phyloP scores from a whole-genome alignment of 805 yeast species.

The Yamadazyma takamatsuzukensis region DNA sequence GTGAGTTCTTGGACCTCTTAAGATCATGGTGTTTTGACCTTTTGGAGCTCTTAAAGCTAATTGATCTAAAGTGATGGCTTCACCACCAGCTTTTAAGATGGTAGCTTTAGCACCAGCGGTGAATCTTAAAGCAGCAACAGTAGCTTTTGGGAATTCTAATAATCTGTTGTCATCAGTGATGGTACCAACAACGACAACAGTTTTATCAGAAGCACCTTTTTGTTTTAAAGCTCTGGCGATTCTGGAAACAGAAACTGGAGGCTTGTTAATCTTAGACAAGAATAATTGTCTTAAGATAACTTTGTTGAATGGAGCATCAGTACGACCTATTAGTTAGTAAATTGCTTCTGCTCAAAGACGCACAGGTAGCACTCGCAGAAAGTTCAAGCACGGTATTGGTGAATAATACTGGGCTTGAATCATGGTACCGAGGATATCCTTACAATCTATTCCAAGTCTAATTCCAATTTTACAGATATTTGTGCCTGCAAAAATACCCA shows the following conservation, averaged over 20 bases:
- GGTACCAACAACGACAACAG: slow-evolving; percentile 97
- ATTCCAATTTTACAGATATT: too few relatives aligned
- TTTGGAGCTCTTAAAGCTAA: slow-evolving; percentile 99
- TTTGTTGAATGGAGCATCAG: slow-evolving; percentile 99
- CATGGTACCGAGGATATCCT: too few relatives aligned
- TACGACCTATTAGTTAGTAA: slow-evolving; percentile 69
- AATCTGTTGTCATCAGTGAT: slow-evolving; percentile 97
- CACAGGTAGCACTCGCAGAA: slow-evolving; percentile 37
- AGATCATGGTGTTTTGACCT: slow-evolving; percentile 96
- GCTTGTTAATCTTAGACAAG: slow-evolving; percentile 98
- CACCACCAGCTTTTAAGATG: slow-evolving; percentile 98
- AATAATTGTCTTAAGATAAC: slow-evolving; percentile 89
- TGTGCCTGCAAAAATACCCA: too few relatives aligned
- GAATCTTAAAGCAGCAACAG: slow-evolving; percentile 99
- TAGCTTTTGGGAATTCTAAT: slow-evolving; percentile 90
- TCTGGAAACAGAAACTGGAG: slow-evolving; percentile 96
- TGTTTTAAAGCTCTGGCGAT: slow-evolving; percentile 78
- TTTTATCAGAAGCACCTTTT: slow-evolving; percentile 83
- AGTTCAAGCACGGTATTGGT: too few relatives aligned
- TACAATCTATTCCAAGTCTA: too few relatives aligned
- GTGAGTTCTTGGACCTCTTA: slow-evolving; percentile 98
- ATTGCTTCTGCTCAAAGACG: slow-evolving; percentile 45
- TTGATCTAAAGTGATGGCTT: slow-evolving; percentile 98
- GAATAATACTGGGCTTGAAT: too few relatives aligned
- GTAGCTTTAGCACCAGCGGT: slow-evolving; percentile 98